A percentile compares a stretch with the other conserved stretches of the same genome.
Evolutionary conservation across 495 filamentous ascomycete species (phyloP).

Genomic region (Trypethelium eluteriae): DNA sequence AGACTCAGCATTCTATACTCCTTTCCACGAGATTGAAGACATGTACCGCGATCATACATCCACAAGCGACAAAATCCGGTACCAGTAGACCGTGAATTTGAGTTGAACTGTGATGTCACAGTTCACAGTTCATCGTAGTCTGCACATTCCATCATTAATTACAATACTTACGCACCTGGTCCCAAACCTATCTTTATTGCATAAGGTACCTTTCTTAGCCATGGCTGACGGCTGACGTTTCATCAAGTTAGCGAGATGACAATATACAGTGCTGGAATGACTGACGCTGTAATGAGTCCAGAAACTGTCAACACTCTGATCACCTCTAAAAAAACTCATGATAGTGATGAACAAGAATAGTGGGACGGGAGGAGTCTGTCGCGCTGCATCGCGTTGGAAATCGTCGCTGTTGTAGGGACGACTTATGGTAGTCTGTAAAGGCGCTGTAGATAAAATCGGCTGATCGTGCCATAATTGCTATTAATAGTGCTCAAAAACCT

Average conservation of each 20-base stretch:
- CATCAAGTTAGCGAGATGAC: too few relatives aligned
- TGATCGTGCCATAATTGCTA: background rate
- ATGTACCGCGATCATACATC: background rate
- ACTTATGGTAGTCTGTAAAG: too few relatives aligned
- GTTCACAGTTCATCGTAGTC: background rate
- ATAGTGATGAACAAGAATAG: background rate
- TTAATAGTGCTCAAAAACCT: background rate
- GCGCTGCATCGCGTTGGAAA: too few relatives aligned
- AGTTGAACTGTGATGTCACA: background rate
- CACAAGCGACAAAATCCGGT: background rate
- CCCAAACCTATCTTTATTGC: too few relatives aligned
- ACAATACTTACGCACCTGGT: background rate
- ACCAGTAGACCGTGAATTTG: background rate
- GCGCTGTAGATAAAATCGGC: too few relatives aligned
- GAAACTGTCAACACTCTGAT: background rate
- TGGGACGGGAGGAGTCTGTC: too few relatives aligned
- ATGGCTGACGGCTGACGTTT: too few relatives aligned
- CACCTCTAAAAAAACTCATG: too few relatives aligned
- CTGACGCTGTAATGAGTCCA: background rate
- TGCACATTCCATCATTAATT: background rate
- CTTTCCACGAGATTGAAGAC: conserved; percentile 4
- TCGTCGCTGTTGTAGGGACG: too few relatives aligned
- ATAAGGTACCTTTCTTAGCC: background rate
- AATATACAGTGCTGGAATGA: background rate
- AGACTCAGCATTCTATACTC: background rate